Evolutionary conservation across 75 land plant species (phyloP), one percentile per base, ranked within the genome.

Genomic region (Selaginella tamariscina): DNA sequence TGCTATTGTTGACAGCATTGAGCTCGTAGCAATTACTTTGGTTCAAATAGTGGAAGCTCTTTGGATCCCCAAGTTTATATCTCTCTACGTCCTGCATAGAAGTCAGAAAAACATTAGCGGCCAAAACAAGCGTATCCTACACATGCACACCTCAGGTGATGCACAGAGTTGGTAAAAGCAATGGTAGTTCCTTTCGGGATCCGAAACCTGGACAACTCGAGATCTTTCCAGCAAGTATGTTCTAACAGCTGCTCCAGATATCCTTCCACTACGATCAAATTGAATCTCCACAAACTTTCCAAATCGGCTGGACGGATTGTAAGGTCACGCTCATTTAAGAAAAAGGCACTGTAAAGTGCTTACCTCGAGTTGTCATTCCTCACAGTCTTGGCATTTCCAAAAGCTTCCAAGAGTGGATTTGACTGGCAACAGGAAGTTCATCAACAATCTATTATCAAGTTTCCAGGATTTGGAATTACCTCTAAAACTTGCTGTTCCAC

Each of bases 271-370:
- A 57, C 80, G 70, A 65, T 86, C 90, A 81, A 89, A 89, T 68
- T 89, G 95, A 68, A 89, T 74, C 81, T 89, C 95, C 72, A 89
- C 95, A 81, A 89, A 89, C 81, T 89, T 89, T 32, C 95, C 95
- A 72, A 89, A 89, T 18, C 90, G 95, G 81, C 95, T 89, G 78
- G 71, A 80, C 8, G n/a, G 31, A 32, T 2, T 65, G 66, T 21
- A 65, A 65, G 30, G 27, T n/a, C 32, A 2, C n/a, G 66, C 13
- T 2, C 66, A 18, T 18, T 22, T 2, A 28, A 22, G 49, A 39
- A 39, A 15, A 5, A 5, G 15, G 49, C 15, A 39, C 15, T 39
- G 15, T 39, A 15, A 15, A 15, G 49, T 39, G 49, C 49, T 15
- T 39, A 39, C 49, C 49, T 39, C 15, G 49, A 39, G 15, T 39